phyloP scores from a whole-genome alignment of 148 eudicot genomes.

The Vaccinium darrowii region DNA sequence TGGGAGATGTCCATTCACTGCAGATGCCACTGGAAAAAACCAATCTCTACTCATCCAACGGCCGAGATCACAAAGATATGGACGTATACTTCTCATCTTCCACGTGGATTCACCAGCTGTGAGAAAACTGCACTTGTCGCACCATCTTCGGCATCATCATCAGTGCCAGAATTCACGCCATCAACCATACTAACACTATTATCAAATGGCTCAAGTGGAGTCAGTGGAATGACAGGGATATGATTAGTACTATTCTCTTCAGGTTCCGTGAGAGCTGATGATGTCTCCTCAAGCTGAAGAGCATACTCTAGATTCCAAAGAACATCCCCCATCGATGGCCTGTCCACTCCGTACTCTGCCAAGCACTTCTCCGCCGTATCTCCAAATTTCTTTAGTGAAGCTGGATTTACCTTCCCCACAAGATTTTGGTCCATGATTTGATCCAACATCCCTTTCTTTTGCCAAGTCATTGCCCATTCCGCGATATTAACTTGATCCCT shows the following conservation, averaged over 20 bases:
- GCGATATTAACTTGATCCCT: slow-evolving; percentile 96
- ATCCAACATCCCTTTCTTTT: slow-evolving; percentile 96
- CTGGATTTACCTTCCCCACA: slow-evolving; percentile 62
- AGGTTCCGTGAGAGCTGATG: slow-evolving; percentile 73
- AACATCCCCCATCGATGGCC: slow-evolving; percentile 98
- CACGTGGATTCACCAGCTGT: slow-evolving; percentile 94
- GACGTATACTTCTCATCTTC: slow-evolving; percentile 50
- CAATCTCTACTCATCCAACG: neutral
- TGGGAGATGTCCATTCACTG: slow-evolving; percentile 9
- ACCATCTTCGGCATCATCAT: slow-evolving; percentile 84
- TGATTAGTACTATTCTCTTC: slow-evolving; percentile 95
- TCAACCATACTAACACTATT: slow-evolving; percentile 67
- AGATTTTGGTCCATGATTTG: slow-evolving; percentile 79
- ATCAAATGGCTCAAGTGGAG: slow-evolving; percentile 68
- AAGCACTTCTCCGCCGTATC: slow-evolving; percentile 94
- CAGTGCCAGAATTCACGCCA: slow-evolving; percentile 60
- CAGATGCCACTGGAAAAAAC: neutral
- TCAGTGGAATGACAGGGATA: slow-evolving; percentile 62
- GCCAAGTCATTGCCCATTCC: slow-evolving; percentile 98
- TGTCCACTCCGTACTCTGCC: slow-evolving; percentile 89
- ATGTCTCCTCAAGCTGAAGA: slow-evolving; percentile 88
- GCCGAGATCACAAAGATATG: neutral
- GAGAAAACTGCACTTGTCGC: slow-evolving; percentile 93
- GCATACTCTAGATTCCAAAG: slow-evolving; percentile 96
- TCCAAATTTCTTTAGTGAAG: slow-evolving; percentile 85